Base-by-base conservation (phyloP, 2,329 filamentous ascomycete species). In the Neonectria coccinea region DNA sequence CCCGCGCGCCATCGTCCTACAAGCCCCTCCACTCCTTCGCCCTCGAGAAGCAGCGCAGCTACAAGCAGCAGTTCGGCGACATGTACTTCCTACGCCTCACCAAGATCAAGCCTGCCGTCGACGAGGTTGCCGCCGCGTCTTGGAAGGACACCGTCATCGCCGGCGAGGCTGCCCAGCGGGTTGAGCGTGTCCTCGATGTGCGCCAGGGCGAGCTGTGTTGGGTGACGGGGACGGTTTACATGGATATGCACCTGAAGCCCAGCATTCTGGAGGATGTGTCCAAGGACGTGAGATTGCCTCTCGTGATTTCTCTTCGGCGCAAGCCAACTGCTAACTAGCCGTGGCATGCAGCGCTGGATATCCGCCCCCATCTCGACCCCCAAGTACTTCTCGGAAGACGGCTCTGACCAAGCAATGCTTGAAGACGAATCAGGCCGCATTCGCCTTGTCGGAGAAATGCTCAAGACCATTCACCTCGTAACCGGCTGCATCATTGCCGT, bases 191-290 rank as follows among this genome's bases (percentile, higher is more conserved):
- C 64, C 86, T 99, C 31, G 95, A 99, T 80, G 96, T 99, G 56
- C 89, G 95, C 65, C 96, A 98, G 82, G 96, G 96, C 67, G 90
- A 97, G 81, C 83, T 98, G 39, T 98, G 95, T 81, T 99, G 95
- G 94, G 92, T 99, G 16, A 86, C 91, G 0, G 96, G 97, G 16
- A 99, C 96, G 0, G 89, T 98, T 33, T 99, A 97, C 78, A 97
- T 98, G 91, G 93, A 98, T 68, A 94, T 99, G 93, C 88, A 92
- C 2, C 80, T 97, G 74, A 99, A 99, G 81, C 96, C 97, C 1
- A 97, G 97, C 75, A 95, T 99, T 77, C 82, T 99, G 36, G 94
- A 97, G 64, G 96, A 99, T 73, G 92, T 99, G 45, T 91, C 92
- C 44, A 97, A 97, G 80, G 95, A 97, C 79, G 92, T 94, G 81